Evolutionary conservation across 345 rosid species (phyloP).

Genomic region (Linum trigynum): DNA sequence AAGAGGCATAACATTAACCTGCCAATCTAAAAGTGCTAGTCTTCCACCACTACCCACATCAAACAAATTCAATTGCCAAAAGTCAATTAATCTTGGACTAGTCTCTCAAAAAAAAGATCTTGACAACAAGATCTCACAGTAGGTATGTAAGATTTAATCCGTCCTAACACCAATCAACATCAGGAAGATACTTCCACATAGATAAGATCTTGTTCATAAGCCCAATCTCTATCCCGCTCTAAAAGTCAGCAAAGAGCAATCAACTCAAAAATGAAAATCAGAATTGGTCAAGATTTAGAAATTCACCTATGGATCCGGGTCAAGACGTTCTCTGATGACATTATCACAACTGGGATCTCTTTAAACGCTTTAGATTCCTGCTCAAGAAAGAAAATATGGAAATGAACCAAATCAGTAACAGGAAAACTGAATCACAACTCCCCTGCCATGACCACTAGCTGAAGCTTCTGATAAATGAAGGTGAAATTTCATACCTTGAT

Average conservation of each 20-base stretch:
- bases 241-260: background rate
- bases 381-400: background rate
- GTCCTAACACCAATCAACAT: no score
- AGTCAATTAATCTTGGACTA: no score
- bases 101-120: no score
- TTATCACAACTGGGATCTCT: conserved; percentile 73
- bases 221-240: background rate
- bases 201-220: background rate
- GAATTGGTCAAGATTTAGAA: background rate
- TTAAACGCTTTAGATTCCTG: conserved; percentile 70
- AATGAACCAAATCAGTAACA: background rate
- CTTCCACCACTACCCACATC: no score
- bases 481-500: conserved; percentile 37
- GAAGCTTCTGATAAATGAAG: background rate
- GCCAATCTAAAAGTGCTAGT: no score
- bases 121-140: no score
- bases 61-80: background rate
- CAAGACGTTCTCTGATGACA: conserved; percentile 75
- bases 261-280: background rate
- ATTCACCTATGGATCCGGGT: conserved; percentile 65
- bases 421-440: background rate
- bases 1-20: background rate
- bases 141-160: no score
- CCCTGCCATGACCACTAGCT: background rate
- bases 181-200: background rate